Evolutionary conservation across 2,329 filamentous ascomycete species (phyloP).

Genomic region (Aspergillus luchuensis): DNA sequence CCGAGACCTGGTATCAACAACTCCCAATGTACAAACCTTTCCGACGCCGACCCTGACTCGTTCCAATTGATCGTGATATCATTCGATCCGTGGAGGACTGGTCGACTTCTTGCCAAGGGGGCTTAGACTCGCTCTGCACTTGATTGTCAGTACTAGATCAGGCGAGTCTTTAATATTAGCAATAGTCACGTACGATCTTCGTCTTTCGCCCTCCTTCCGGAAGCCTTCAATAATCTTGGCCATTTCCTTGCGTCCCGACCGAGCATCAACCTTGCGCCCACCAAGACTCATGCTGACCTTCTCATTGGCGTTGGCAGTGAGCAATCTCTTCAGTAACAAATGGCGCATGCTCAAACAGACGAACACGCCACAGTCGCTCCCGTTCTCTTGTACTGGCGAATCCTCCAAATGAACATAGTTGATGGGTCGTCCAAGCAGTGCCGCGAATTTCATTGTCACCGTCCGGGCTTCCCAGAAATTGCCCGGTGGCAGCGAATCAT

Average conservation of each 20-base stretch:
- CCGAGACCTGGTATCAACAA: background rate
- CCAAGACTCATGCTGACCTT: slow-evolving; percentile 95
- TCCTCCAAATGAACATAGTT: slow-evolving; percentile 79
- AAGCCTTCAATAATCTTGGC: slow-evolving; percentile 82
- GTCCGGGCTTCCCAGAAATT: slow-evolving; percentile 74
- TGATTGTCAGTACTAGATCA: background rate
- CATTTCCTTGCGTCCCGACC: slow-evolving; percentile 84
- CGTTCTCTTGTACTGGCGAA: slow-evolving; percentile 87
- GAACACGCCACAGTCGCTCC: slow-evolving; percentile 91
- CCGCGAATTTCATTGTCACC: slow-evolving; percentile 68
- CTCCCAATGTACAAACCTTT: slow-evolving; percentile 3
- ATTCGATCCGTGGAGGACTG: slow-evolving; percentile 28
- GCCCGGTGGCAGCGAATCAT: slow-evolving; percentile 78
- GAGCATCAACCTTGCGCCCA: slow-evolving; percentile 79
- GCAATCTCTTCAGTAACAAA: slow-evolving; percentile 78
- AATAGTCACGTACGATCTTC: slow-evolving; percentile 68
- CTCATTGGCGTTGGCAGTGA: slow-evolving; percentile 75
- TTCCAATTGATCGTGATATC: background rate
- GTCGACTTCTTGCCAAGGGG: slow-evolving; percentile 27
- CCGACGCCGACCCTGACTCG: background rate
- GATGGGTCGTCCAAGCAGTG: slow-evolving; percentile 67
- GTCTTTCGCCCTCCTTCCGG: slow-evolving; percentile 81
- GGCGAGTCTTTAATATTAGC: background rate
- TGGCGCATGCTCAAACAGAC: slow-evolving; percentile 95
- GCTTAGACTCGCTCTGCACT: slow-evolving; percentile 25